Conservation (phyloP, 352 stramenopile species). For the Pythium vanterpoolii region DNA sequence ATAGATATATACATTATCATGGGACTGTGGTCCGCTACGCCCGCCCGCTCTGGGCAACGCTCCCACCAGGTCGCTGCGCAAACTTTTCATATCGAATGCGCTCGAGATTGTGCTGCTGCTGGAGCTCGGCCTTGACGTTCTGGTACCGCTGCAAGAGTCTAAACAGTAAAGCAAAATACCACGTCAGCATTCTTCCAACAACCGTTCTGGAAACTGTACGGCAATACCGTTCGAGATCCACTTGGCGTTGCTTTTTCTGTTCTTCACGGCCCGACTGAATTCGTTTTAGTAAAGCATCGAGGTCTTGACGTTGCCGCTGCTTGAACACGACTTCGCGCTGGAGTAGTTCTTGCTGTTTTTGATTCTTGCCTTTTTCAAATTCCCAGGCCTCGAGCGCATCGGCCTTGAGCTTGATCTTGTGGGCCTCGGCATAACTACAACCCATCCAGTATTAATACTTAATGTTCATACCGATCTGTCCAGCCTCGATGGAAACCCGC, state of each 20-base stretch:
- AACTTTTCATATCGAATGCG: constrained; percentile 86
- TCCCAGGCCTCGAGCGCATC: constrained; percentile 94
- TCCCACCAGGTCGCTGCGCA: constrained; percentile 36
- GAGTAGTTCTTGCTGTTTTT: constrained; percentile 94
- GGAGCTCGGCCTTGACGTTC: constrained; percentile 94
- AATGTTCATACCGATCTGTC: neutral
- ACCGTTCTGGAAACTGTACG: neutral
- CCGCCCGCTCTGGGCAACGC: neutral
- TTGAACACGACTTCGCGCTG: constrained; percentile 95
- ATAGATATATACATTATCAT: constrained; percentile 6
- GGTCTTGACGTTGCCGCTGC: constrained; percentile 89
- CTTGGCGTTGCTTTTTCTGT: constrained; percentile 93
- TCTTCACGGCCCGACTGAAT: constrained; percentile 93
- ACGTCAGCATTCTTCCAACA: neutral
- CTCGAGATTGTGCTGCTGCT: constrained; percentile 94
- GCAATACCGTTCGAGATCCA: constrained; percentile 88
- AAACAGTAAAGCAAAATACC: neutral
- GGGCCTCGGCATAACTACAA: constrained; percentile 89
- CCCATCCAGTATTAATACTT: neutral
- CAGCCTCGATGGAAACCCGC: constrained; percentile 10
- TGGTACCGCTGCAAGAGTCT: constrained; percentile 92
- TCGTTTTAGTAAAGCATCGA: constrained; percentile 92
- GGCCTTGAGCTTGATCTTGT: constrained; percentile 96
- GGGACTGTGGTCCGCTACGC: neutral
- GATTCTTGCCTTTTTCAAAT: constrained; percentile 93